These are phyloP conservation scores for Trichoderma atroviride DNA, from an alignment of 2,329 filamentous ascomycete genomes.

Conservation along the genomic window DNA sequence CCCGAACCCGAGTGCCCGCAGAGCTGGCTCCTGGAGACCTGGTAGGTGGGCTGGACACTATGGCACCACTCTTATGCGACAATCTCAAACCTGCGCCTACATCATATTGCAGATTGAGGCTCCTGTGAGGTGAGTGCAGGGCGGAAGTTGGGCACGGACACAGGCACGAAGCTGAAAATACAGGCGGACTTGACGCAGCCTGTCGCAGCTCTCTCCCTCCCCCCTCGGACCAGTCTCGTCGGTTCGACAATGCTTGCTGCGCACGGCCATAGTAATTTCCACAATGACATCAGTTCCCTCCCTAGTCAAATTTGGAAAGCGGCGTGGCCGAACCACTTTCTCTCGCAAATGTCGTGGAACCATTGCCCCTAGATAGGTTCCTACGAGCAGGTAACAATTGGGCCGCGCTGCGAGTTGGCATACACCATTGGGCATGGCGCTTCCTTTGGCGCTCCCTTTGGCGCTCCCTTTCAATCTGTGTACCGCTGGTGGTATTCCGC, in stretches of 20 bases:
- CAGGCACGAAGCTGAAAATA: slow-evolving; percentile 18
- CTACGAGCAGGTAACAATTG: slow-evolving; percentile 9
- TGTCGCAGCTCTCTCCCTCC: neutral
- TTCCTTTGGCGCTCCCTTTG: neutral
- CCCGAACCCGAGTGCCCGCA: slow-evolving; percentile 8
- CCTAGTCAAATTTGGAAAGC: slow-evolving; percentile 11
- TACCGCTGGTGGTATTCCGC: neutral
- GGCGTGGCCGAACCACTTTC: slow-evolving; percentile 24
- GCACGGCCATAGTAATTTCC: slow-evolving; percentile 23
- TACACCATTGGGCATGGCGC: slow-evolving; percentile 3
- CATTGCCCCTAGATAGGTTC: slow-evolving; percentile 7
- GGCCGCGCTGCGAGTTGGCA: slow-evolving; percentile 8
- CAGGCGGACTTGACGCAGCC: slow-evolving; percentile 15
- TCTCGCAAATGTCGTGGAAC: slow-evolving; percentile 25
- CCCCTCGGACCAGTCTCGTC: slow-evolving; percentile 14
- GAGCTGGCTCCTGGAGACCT: neutral
- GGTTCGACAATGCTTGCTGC: neutral
- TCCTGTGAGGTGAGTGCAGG: neutral
- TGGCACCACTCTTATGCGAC: slow-evolving; percentile 14
- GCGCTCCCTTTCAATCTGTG: no score
- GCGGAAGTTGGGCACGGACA: slow-evolving; percentile 18
- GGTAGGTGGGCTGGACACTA: neutral
- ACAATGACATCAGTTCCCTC: slow-evolving; percentile 27
- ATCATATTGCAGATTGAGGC: slow-evolving; percentile 10
- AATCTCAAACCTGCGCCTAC: slow-evolving; percentile 4